phyloP scores from a whole-genome alignment of 73 alveolate species.

The Paramecium sonneborni region DNA sequence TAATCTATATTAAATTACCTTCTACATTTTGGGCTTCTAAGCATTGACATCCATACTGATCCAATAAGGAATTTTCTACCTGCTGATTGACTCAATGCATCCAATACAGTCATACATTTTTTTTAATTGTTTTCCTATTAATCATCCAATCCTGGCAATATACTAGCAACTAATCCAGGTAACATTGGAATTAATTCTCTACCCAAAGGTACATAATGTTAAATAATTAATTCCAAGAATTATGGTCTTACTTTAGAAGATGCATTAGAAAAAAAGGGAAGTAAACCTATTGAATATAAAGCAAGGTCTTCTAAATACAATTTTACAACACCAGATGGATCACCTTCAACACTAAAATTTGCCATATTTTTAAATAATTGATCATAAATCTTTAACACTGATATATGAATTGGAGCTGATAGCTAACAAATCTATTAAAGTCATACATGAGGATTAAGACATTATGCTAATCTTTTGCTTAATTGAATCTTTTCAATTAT shows the following conservation, averaged over 20 bases:
- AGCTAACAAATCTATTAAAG: neutral
- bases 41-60: slow-evolving; percentile 63
- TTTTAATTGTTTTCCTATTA: slow-evolving; percentile 37
- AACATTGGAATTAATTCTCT: slow-evolving; percentile 66
- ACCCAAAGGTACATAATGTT: slow-evolving; percentile 63
- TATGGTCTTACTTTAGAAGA: slow-evolving; percentile 53
- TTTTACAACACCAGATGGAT: slow-evolving; percentile 34
- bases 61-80: slow-evolving; percentile 67
- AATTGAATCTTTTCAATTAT: slow-evolving; percentile 56
- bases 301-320: slow-evolving; percentile 58
- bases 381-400: slow-evolving; percentile 60
- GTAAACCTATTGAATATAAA: slow-evolving; percentile 56
- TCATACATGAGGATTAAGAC: slow-evolving; percentile 64
- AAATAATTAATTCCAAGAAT: slow-evolving; percentile 42
- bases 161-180: slow-evolving; percentile 64
- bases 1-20: neutral
- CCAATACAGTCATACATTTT: slow-evolving; percentile 29
- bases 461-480: slow-evolving; percentile 64
- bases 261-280: slow-evolving; percentile 68
- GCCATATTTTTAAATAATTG: slow-evolving; percentile 56
- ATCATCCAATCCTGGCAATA: slow-evolving; percentile 66
- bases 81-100: slow-evolving; percentile 5
- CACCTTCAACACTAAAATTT: slow-evolving; percentile 20
- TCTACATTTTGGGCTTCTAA: slow-evolving; percentile 60
- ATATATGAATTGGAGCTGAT: slow-evolving; percentile 51